Evolutionary conservation across 2,329 filamentous ascomycete genomes (phyloP), one percentile per base, ranked within the genome.

Genomic region (Paecilomyces fulvus): DNA sequence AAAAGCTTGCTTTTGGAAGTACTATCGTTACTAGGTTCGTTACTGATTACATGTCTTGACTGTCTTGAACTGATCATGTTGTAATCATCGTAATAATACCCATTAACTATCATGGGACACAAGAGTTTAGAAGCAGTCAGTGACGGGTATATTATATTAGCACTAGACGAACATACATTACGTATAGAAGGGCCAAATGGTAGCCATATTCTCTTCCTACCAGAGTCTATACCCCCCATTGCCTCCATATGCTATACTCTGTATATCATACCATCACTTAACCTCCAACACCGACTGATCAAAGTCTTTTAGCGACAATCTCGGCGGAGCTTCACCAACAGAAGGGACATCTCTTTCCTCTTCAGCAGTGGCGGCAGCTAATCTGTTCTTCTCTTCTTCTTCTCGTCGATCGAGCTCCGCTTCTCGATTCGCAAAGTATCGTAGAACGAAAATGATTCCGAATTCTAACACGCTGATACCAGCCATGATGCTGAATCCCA

Each of bases 371-470:
- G 11, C n/a, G 12, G 33, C 12, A 37, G 37, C 14, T 9, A 43
- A 17, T 37, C 37, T 43, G 31, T 31, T 43, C 28, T 48, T 37
- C 30, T 20, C 37, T 51, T 48, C 49, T 37, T 20, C 37, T 51
- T 37, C 57, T 60, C 14, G 37, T 20, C 37, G 37, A 43, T 43
- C 37, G 17, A 43, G 37, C n/a, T 43, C 37, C 7, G 37, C 37
- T 20, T 60, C 57, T 30, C 59, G 53, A 10, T 54, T 50, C 12
- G 58, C 54, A 9, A 57, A 59, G 51, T 56, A 62, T 30, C 53
- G 33, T n/a, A 62, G 55, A 17, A 62, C 59, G 20, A 61, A 62
- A 6, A 62, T 60, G 57, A 62, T 62, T 10, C 54, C 46, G 20
- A 62, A 58, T 46, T 62, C 52, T 30, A 57, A 52, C 8, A 54